Base-by-base conservation (phyloP, 345 rosid genomes). In the Eucalyptus pauciflora region DNA sequence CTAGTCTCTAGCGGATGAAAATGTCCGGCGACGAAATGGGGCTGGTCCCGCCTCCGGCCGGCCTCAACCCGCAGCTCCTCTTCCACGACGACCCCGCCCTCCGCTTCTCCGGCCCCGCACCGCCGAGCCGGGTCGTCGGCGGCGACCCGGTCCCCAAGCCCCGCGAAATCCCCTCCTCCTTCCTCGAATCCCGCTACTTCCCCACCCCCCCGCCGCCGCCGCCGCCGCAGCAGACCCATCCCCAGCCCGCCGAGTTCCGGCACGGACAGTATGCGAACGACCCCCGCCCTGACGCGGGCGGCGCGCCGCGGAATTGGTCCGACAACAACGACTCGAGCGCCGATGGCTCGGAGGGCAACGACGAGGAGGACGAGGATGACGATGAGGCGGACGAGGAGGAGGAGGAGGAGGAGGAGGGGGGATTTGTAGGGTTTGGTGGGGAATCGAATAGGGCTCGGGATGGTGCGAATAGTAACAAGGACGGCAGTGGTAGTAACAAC, bases 21-120 rank as follows among this genome's bases (percentile, higher is more conserved):
- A 94, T 94, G 97, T 93, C 96, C 13, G 90, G 94, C 13, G 94
- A 94, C 69, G 94, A 94, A 86, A 92, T 92, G 54, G 88, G 88
- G 54, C 56, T 89, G 69, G 88, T 89, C 54, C 90, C 79, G 29
- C 88, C 56, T 62, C 94, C 41, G 88, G 87, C 91, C 62, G 91
- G 93, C 87, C 92, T 94, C 31, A 95, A 94, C 86, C 88, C 95
- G 17, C 96, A 90, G 87, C 94, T 92, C 69, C 87, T 94, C 48
- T 95, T 93, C 92, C 95, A 93, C 37, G 96, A 94, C 88, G 96
- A 95, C 25, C 43, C 93, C 48, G 43, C 93, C 37, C 85, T 94
- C 58, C 93, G 96, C 33, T 94, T 76, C 85, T 5, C 7, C 85
- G 24, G 85, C 85, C 89, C 91, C 91, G 76, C 83, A 88, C 31